phyloP scores from a whole-genome alignment of 208 protist genomes.

The Tritrichomonas musculus region DNA sequence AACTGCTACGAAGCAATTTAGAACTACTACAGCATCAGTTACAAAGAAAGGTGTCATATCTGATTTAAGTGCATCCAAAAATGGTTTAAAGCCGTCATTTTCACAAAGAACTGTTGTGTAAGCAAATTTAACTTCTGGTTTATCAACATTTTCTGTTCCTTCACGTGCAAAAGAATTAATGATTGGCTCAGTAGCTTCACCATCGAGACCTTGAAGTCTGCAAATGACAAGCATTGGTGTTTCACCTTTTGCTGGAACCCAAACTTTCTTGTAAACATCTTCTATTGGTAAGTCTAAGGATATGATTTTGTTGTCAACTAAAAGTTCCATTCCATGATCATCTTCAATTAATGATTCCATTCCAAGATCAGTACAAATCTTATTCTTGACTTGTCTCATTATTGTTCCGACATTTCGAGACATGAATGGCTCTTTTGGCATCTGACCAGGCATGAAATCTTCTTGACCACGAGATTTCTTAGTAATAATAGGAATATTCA shows the following conservation, averaged over 20 bases:
- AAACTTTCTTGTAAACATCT: slow-evolving; percentile 29
- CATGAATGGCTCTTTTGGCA: not conserved
- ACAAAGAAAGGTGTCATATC: not conserved
- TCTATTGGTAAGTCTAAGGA: not conserved
- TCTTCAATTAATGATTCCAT: not conserved
- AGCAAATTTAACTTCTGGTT: not conserved
- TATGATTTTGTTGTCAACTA: slow-evolving; percentile 1
- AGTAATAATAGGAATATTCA: not conserved
- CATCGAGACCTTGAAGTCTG: slow-evolving; percentile 21
- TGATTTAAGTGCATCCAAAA: not conserved
- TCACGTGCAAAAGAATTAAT: not conserved
- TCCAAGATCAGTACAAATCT: not conserved
- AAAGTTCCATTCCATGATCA: not conserved
- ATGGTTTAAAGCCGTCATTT: not conserved
- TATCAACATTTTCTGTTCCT: not conserved
- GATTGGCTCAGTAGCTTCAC: not conserved
- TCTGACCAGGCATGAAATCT: not conserved
- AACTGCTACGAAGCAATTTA: not conserved
- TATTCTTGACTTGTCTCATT: slow-evolving; percentile 21
- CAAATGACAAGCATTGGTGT: not conserved
- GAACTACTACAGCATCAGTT: not conserved
- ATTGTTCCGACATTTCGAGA: not conserved
- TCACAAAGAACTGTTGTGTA: not conserved
- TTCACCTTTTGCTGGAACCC: not conserved
- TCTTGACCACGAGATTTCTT: not conserved